Base-by-base conservation (phyloP, 2,329 filamentous ascomycete genomes). In the Aspergillus sojae region DNA sequence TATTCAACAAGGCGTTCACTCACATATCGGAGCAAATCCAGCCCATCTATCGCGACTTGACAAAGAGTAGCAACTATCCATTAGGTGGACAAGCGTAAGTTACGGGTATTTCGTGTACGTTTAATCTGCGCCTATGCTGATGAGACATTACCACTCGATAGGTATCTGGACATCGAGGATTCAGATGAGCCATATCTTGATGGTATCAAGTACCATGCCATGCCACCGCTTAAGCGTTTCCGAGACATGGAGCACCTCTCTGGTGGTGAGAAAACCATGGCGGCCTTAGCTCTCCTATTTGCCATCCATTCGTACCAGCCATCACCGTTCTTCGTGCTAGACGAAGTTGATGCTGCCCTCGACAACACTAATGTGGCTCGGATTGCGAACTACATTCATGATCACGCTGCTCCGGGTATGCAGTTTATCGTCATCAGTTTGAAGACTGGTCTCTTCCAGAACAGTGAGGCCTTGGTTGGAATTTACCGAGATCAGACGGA, bases 211-310 rank as follows among this genome's bases (percentile, higher is more conserved):
- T 99, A 99, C 80, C 94, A 98, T 76, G 96, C 95, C 66, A 99
- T 98, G 94, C 95, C 95, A 23, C 95, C 95, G 1, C 88, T 97
- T 66, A 99, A 99, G 82, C 93, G 95, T 53, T 99, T 99, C 86
- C 88, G 95, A 71, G 96, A 99, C 78, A 99, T 99, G 95, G 95
- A 99, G 78, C 95, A 97, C 76, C 83, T 99, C 11, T 97, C 93
- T 1, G 95, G 95, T 72, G 95, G 95, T 61, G 95, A 99, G 81
- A 99, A 99, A 84, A 99, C 95, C 0, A 99, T 99, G 90, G 95
- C 95, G 1, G 95, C 95, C 16, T 84, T 99, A 45, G 95, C 95
- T n/a, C 85, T 99, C 46, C 86, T 99, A 5, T 99, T 99, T 76
- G 95, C 95, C 26, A 94, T 99, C 62, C 95, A 99, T 82, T 94